These are phyloP conservation scores for Yamadazyma dushanensis DNA, from an alignment of 1,139 yeast genomes.

Conservation along the genomic window DNA sequence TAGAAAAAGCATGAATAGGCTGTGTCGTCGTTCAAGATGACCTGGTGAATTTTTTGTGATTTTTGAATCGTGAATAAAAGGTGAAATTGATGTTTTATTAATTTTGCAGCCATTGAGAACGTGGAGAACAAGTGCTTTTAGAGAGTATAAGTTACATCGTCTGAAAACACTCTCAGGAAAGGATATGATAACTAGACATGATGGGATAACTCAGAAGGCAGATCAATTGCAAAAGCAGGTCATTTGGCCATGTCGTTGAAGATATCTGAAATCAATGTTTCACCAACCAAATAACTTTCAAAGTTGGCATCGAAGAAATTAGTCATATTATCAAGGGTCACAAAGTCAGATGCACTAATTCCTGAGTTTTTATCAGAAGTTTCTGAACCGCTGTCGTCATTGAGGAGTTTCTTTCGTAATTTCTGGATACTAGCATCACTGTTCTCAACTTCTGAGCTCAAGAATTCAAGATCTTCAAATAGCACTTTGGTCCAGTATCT, in stretches of 20 bases:
- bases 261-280: neutral
- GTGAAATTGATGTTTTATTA: too few species aligned
- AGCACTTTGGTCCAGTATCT: slow-evolving; percentile 13
- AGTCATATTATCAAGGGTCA: neutral
- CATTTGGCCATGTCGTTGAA: slow-evolving; percentile 1
- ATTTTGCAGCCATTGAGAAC: neutral
- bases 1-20: too few species aligned
- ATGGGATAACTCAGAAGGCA: too few species aligned
- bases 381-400: slow-evolving; percentile 1
- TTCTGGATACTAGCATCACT: neutral
- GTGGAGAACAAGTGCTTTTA: neutral
- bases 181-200: too few species aligned
- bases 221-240: too few species aligned
- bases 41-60: neutral
- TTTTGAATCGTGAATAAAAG: too few species aligned
- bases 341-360: neutral
- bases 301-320: slow-evolving; percentile 2
- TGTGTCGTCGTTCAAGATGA: too few species aligned
- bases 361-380: neutral
- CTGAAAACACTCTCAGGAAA: too few species aligned
- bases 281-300: slow-evolving; percentile 2
- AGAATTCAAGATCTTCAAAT: slow-evolving; percentile 9
- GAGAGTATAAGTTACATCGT: too few species aligned
- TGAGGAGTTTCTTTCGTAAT: neutral
- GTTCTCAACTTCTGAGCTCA: neutral